Percentiles rank a stretch among this genome's conserved stretches.
Evolutionary conservation across 768 basidiomycete genomes (phyloP).

Genomic region (Tulasnella sp.): DNA sequence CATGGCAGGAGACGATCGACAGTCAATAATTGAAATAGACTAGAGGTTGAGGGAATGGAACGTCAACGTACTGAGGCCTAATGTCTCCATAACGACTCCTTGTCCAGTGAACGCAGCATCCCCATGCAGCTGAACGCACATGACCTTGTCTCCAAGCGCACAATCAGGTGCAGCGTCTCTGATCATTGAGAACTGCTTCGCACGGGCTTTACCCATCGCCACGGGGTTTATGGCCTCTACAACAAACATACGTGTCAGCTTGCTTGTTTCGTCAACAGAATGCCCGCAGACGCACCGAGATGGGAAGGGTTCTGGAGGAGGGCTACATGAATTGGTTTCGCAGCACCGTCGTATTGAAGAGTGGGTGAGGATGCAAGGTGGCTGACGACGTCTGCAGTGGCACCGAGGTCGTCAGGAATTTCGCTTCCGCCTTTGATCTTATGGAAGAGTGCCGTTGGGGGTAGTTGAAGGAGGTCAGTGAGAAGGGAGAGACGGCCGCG

Average conservation of each 20-base stretch:
- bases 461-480: slow-evolving; percentile 58
- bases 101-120: slow-evolving; percentile 89
- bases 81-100: slow-evolving; percentile 78
- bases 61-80: slow-evolving; percentile 58
- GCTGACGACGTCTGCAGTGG: slow-evolving; percentile 77
- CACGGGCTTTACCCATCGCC: slow-evolving; percentile 79
- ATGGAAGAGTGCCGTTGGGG: slow-evolving; percentile 62
- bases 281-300: slow-evolving; percentile 45
- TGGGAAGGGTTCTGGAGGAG: slow-evolving; percentile 74
- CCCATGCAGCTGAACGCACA: slow-evolving; percentile 86
- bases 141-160: slow-evolving; percentile 51
- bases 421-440: slow-evolving; percentile 79
- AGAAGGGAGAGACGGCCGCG: slow-evolving; percentile 66
- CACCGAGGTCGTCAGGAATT: slow-evolving; percentile 50
- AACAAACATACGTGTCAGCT: not conserved
- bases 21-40: not conserved
- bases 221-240: slow-evolving; percentile 84
- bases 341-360: slow-evolving; percentile 42
- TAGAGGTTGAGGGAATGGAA: too few relatives aligned
- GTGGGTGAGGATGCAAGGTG: slow-evolving; percentile 67
- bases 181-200: slow-evolving; percentile 76
- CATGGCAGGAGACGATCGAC: not conserved
- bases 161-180: slow-evolving; percentile 44
- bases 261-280: too few relatives aligned
- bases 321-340: slow-evolving; percentile 52